Evolutionary conservation across 1,284 basidiomycete genomes (phyloP).

Genomic region (Fomitopsis pinicola): DNA sequence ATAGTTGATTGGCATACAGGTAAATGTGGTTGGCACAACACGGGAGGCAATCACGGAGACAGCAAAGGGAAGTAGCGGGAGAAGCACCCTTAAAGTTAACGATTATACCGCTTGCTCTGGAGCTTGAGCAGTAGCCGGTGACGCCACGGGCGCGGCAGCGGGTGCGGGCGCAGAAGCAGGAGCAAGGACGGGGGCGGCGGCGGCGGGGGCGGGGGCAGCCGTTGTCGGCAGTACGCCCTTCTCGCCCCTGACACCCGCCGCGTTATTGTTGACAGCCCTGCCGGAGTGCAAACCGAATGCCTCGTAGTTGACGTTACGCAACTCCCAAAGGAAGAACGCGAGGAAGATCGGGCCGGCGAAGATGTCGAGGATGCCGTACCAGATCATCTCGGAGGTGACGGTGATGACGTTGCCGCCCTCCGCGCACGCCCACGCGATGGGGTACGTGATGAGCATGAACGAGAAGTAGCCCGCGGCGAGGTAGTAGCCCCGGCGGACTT

Average conservation of each 20-base stretch:
- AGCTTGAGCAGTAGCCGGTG: not conserved
- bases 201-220: not conserved
- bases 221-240: not conserved
- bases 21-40: no score
- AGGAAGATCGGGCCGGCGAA: constrained; percentile 49
- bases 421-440: not conserved
- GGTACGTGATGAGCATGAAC: constrained; percentile 1
- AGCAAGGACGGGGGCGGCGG: not conserved
- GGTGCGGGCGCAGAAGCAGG: not conserved
- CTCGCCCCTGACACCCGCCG: not conserved
- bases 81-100: no score
- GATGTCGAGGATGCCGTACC: constrained; percentile 30
- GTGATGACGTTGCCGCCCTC: constrained; percentile 1
- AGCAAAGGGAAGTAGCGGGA: no score
- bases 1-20: no score
- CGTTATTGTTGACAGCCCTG: constrained; percentile 21
- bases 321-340: constrained; percentile 25
- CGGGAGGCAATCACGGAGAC: not conserved
- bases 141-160: not conserved
- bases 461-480: constrained; percentile 30
- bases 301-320: constrained; percentile 25
- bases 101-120: not conserved
- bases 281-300: constrained; percentile 24
- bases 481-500: constrained; percentile 36
- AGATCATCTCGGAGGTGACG: constrained; percentile 1